Evolutionary conservation across 305 asterid genomes (phyloP).

Genomic region (Fraxinus paxiana): DNA sequence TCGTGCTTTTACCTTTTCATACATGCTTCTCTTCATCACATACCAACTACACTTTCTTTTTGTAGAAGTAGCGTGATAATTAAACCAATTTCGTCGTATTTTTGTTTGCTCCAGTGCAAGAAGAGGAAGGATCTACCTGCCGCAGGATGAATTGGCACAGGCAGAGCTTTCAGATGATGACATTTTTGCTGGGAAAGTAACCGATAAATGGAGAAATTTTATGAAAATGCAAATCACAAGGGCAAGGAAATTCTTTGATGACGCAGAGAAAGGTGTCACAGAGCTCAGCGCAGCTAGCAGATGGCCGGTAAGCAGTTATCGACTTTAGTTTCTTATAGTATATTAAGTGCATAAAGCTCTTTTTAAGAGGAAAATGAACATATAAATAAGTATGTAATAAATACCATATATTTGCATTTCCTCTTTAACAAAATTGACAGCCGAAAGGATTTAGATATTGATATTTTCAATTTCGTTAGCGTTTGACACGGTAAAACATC

Average conservation of each 20-base stretch:
- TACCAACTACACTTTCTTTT: not conserved
- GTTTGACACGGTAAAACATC: not conserved
- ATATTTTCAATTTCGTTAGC: too few relatives aligned
- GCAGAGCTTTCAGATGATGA: slow-evolving; percentile 86
- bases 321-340: not conserved
- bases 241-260: slow-evolving; percentile 82
- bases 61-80: not conserved
- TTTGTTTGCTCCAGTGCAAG: slow-evolving; percentile 54
- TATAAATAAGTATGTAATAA: not conserved
- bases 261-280: slow-evolving; percentile 77
- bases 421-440: not conserved
- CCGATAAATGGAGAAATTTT: slow-evolving; percentile 84
- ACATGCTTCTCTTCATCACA: not conserved
- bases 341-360: not conserved
- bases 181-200: slow-evolving; percentile 72
- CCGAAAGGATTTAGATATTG: not conserved
- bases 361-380: not conserved
- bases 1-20: not conserved
- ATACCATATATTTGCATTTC: not conserved
- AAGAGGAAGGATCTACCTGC: slow-evolving; percentile 84
- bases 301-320: slow-evolving; percentile 77
- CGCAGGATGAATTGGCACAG: slow-evolving; percentile 88
- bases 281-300: slow-evolving; percentile 87
- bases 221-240: slow-evolving; percentile 87
- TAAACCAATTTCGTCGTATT: not conserved